A percentile compares a stretch with the other conserved stretches of the same genome.
Evolutionary conservation across 495 filamentous ascomycete species (phyloP).

Genomic region (Tuber magnatum): DNA sequence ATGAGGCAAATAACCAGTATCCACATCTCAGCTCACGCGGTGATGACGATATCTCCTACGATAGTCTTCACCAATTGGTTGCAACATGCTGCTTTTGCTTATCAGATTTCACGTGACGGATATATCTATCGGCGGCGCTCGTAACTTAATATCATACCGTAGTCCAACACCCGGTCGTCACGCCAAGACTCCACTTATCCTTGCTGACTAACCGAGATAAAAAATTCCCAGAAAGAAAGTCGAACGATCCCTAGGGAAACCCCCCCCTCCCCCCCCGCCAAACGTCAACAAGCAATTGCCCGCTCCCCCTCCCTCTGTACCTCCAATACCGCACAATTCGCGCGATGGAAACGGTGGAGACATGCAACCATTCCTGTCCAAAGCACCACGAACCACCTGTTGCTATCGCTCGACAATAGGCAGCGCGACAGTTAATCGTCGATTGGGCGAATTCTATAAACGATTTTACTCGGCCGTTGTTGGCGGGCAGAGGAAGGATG

Average conservation of each 20-base stretch:
- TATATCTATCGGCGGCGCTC: too few species aligned
- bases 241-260: neutral
- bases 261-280: constrained; percentile 11
- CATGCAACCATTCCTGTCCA: constrained; percentile 34
- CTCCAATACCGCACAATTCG: neutral
- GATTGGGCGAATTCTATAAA: constrained; percentile 38
- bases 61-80: too few species aligned
- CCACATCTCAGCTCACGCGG: too few species aligned
- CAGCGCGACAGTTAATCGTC: neutral
- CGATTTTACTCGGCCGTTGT: constrained; percentile 36
- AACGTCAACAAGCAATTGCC: constrained; percentile 11
- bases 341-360: constrained; percentile 27
- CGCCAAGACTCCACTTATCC: neutral
- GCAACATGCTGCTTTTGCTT: too few species aligned
- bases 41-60: too few species aligned
- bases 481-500: neutral
- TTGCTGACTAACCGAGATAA: constrained; percentile 7
- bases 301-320: neutral
- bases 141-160: too few species aligned
- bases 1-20: too few species aligned
- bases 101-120: too few species aligned
- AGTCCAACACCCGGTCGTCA: neutral
- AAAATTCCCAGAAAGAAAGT: neutral
- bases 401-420: neutral
- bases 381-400: constrained; percentile 15